These are phyloP conservation scores for Mallotus nudiflorus DNA, from an alignment of 345 rosid genomes.

Conservation along the genomic window DNA sequence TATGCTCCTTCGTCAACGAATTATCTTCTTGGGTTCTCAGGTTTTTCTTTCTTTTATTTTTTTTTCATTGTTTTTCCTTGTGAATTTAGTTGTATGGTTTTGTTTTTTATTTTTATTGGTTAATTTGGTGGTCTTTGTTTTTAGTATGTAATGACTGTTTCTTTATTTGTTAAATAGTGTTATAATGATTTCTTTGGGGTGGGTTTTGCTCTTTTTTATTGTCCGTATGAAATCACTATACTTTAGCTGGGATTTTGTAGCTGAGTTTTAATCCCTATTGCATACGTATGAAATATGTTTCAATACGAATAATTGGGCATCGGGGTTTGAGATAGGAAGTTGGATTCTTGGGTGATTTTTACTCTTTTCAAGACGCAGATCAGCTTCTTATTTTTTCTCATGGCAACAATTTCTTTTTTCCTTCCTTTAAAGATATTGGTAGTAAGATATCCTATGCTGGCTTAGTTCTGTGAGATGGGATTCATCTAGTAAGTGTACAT, in stretches of 20 bases:
- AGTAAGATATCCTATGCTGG: neutral
- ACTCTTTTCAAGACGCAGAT: neutral
- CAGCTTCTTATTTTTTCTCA: neutral
- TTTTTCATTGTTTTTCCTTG: neutral
- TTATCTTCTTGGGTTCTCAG: slow-evolving; percentile 81
- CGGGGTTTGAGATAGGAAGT: neutral
- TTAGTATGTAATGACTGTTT: neutral
- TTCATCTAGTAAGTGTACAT: neutral
- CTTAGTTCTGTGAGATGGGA: neutral
- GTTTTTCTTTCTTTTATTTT: slow-evolving; percentile 28
- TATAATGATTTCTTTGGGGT: too few species aligned
- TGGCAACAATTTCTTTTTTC: neutral
- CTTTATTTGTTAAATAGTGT: neutral
- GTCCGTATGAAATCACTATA: neutral
- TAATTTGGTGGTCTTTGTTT: neutral
- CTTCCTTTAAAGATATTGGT: neutral
- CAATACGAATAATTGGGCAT: too few species aligned
- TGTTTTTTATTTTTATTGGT: neutral
- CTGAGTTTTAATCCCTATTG: too few species aligned
- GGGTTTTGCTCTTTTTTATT: too few species aligned
- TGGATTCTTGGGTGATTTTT: neutral
- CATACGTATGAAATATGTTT: too few species aligned
- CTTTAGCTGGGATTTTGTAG: neutral
- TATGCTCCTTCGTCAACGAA: slow-evolving; percentile 94
- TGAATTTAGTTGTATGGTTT: neutral